Evolutionary conservation across 805 yeast genomes (phyloP), one percentile per base, ranked within the genome.

Genomic region (Myxozyma nipponensis): DNA sequence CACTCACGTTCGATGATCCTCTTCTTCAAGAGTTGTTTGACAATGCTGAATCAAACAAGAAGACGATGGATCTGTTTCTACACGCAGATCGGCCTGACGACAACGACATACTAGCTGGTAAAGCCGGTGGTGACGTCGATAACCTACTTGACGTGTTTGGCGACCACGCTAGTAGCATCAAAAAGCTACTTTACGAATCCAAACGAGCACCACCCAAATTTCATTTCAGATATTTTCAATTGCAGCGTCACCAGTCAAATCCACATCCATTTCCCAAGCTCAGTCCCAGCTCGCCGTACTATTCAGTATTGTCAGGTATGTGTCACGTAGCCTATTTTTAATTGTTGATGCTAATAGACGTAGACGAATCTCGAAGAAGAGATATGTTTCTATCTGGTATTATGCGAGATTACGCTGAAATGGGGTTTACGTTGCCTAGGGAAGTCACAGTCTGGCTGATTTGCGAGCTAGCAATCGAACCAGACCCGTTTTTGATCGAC

Each of bases 381-480:
- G 39, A 40, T 10, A 41, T 41, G 50, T 49, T 52, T 39, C 25
- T 34, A 17, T 28, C 39, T 4, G 52, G 52, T 4, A 42, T 48
- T 35, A 42, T 52, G 15, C 21, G 43, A 17, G 50, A 49, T 23
- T 42, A 41, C 47, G 24, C 45, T n/a, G 45, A 45, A 7, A 13
- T 46, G 13, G 56, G 44, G n/a, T 6, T 39, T 25, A 18, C 19
- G 17, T 19, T 52, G 17, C 56, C 56, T 13, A 4, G 6, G 6
- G 5, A 32, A 10, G 3, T 52, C 5, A 18, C 38, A 3, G 17
- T 19, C 26, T 52, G 53, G 53, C 32, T 52, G 22, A 10, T 46
- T 22, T n/a, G 34, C 5, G 48, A 52, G 35, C 46, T 47, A 10
- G 42, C 54, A 19, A 37, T 44, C 9, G 57, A 53, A 39, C 43